Evolutionary conservation across 371 early-diverging fungal genomes (phyloP), one percentile per base, ranked within the genome.

Genomic region (Capniomyces stellatus): DNA sequence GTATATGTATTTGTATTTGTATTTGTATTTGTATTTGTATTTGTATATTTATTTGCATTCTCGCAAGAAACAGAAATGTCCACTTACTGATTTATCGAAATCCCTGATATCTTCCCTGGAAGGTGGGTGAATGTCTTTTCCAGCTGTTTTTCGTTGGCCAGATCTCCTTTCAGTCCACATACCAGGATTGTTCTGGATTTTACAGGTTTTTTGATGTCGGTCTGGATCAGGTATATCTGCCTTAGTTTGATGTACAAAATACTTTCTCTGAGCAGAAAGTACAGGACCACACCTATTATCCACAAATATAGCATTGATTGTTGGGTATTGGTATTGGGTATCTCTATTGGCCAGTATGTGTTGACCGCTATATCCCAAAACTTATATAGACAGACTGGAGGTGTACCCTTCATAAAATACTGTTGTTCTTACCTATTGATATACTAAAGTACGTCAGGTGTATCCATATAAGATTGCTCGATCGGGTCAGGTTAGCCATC

Each of bases 201-300:
- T 29, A 41, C 29, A 10, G 13, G 76, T 73, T 43, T 63, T 66
- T n/a, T 72, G 62, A 58, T 79, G 77, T 41, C 72, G 71, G 3
- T 72, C 72, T 46, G 74, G 71, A 51, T 77, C 52, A 83, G 64
- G 51, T 71, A 81, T 48, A 71, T 69, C 49, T 81, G 78, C 41
- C 86, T 79, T 55, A 85, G 69, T 13, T 63, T 61, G n/a, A 81
- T 73, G 53, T 79, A 87, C 31, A 69, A 69, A 27, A 66, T 66
- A 49, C 78, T 73, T 63, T 84, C 83, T 29, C 66, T 65, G 63
- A 75, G 75, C 15, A 82, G 71, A 53, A 71, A 71, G 46, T 66
- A 70, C 51, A 83, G 57, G 28, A 76, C 63, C 55, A 73, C 29
- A n/a, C 29, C 49, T 24, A 49, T 24, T 4, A 29, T 4, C 8